These are phyloP conservation scores for Chlorella sp. DNA, from an alignment of 139 green algal species.

Conservation along the genomic window DNA sequence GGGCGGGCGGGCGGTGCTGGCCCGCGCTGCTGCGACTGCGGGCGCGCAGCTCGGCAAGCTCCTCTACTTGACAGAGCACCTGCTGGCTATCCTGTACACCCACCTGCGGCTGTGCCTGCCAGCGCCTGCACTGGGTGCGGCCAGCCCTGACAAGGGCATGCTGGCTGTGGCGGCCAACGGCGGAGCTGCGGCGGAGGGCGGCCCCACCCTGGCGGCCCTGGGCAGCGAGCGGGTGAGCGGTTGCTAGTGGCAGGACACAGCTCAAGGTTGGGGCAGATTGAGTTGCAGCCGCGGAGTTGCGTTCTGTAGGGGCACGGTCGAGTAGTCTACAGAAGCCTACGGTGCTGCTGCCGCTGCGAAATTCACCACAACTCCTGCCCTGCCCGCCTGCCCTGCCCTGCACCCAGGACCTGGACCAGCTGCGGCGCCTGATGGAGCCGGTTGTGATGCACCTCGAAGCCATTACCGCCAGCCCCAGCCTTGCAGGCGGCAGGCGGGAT, in stretches of 20 bases:
- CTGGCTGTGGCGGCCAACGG: neutral
- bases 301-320: neutral
- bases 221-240: slow-evolving; percentile 23
- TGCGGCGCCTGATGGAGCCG: slow-evolving; percentile 38
- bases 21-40: neutral
- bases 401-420: slow-evolving; percentile 42
- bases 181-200: neutral
- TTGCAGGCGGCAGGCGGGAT: slow-evolving; percentile 15
- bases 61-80: slow-evolving; percentile 30
- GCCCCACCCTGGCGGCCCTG: neutral
- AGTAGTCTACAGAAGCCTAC: neutral
- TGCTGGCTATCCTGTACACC: slow-evolving; percentile 34
- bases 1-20: neutral
- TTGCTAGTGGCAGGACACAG: too few relatives aligned
- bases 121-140: neutral
- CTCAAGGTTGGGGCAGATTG: too few relatives aligned
- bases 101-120: slow-evolving; percentile 35
- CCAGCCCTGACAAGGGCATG: slow-evolving; percentile 17
- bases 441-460: slow-evolving; percentile 27
- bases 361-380: neutral
- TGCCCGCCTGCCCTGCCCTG: neutral
- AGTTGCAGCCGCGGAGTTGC: neutral
- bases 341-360: neutral
- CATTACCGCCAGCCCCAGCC: neutral
- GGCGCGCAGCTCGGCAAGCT: slow-evolving; percentile 15